These are phyloP conservation scores for Nannizziopsis arthrosporioides DNA, from an alignment of 2,329 filamentous ascomycete species.

Conservation along the genomic window DNA sequence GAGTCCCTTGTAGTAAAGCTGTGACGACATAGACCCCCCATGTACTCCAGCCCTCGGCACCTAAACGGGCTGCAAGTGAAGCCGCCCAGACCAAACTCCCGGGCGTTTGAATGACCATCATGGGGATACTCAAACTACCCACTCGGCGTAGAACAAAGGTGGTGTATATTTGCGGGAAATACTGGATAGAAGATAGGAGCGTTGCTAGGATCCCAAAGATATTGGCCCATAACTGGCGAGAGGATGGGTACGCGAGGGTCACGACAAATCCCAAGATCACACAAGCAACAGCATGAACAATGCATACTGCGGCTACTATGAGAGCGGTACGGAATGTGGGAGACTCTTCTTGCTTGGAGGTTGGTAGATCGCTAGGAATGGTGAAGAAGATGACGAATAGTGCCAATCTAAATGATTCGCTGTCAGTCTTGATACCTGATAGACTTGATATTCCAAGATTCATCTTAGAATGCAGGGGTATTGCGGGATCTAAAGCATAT, in stretches of 20 bases:
- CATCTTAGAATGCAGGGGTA: neutral
- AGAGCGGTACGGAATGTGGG: slow-evolving; percentile 70
- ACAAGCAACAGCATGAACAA: slow-evolving; percentile 62
- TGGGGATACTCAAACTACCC: slow-evolving; percentile 83
- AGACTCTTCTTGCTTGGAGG: slow-evolving; percentile 32
- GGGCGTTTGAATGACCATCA: slow-evolving; percentile 97
- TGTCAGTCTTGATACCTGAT: neutral
- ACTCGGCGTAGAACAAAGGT: slow-evolving; percentile 77
- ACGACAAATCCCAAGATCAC: slow-evolving; percentile 53
- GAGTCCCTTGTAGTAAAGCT: slow-evolving; percentile 67
- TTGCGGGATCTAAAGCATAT: neutral
- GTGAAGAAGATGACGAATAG: slow-evolving; percentile 95
- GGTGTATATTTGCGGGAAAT: slow-evolving; percentile 88
- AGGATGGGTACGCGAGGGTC: slow-evolving; percentile 51
- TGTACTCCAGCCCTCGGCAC: slow-evolving; percentile 78
- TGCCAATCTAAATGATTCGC: slow-evolving; percentile 52
- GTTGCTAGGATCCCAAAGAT: slow-evolving; percentile 69
- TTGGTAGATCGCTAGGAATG: slow-evolving; percentile 38
- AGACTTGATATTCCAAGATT: slow-evolving; percentile 1
- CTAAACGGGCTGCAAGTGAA: slow-evolving; percentile 69
- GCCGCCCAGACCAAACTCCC: slow-evolving; percentile 82
- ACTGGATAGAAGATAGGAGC: slow-evolving; percentile 72
- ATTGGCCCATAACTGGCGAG: slow-evolving; percentile 71
- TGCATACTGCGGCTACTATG: slow-evolving; percentile 57
- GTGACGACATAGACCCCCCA: slow-evolving; percentile 89